phyloP scores from a whole-genome alignment of 805 yeast species.

The Candida ovalis region DNA sequence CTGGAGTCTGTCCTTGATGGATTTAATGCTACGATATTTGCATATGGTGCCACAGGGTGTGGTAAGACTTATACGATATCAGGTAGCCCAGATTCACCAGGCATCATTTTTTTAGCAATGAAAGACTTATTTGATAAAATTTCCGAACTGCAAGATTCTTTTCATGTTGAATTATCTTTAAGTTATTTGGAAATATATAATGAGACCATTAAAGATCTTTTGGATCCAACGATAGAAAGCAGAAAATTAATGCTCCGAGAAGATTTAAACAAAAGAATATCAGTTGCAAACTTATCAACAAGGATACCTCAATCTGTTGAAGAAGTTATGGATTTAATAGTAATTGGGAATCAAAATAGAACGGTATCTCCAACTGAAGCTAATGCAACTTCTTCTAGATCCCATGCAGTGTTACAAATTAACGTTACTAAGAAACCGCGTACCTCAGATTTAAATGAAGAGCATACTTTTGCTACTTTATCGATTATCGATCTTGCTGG shows the following conservation, averaged over 20 bases:
- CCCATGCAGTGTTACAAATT: constrained; percentile 90
- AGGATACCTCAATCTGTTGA: constrained; percentile 60
- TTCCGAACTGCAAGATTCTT: constrained; percentile 50
- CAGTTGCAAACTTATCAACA: constrained; percentile 66
- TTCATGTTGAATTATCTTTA: constrained; percentile 55
- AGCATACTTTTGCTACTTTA: constrained; percentile 72
- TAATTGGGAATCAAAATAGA: constrained; percentile 68
- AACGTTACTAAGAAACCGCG: constrained; percentile 57
- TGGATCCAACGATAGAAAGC: constrained; percentile 47
- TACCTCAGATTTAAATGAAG: constrained; percentile 59
- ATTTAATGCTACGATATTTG: constrained; percentile 86
- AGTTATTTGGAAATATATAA: constrained; percentile 88
- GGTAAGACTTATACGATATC: constrained; percentile 93
- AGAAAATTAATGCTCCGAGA: constrained; percentile 57
- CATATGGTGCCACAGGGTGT: constrained; percentile 97
- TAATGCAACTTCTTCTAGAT: constrained; percentile 83
- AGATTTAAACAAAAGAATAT: constrained; percentile 58
- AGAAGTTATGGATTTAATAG: constrained; percentile 75
- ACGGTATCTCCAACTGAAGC: constrained; percentile 89
- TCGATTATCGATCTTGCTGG: constrained; percentile 93
- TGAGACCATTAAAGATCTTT: constrained; percentile 78
- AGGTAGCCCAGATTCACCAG: constrained; percentile 72
- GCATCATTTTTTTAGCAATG: constrained; percentile 76
- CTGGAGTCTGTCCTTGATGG: constrained; percentile 78
- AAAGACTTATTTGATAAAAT: constrained; percentile 66